Evolutionary conservation across 345 rosid species (phyloP).

Genomic region (Populus deltoides): DNA sequence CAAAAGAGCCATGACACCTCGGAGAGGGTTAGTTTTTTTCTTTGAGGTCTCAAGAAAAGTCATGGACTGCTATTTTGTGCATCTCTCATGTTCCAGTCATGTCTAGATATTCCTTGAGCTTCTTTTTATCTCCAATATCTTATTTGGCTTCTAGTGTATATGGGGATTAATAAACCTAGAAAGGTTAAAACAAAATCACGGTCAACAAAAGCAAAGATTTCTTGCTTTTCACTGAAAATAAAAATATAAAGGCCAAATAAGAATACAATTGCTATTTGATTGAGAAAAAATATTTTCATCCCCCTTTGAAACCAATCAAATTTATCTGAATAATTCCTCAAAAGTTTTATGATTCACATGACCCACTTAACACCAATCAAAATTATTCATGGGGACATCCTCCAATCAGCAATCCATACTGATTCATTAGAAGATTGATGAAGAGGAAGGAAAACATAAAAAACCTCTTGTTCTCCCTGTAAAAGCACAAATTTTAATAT

Average conservation of each 20-base stretch:
- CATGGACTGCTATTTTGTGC: neutral
- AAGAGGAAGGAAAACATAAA: neutral
- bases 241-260: neutral
- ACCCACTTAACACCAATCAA: neutral
- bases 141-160: neutral
- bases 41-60: neutral
- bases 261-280: neutral
- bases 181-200: neutral
- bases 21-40: neutral
- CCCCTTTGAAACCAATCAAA: neutral
- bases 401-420: neutral
- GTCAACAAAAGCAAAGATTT: neutral
- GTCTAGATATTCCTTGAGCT: neutral
- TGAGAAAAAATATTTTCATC: neutral
- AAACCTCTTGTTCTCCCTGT: neutral
- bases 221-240: neutral
- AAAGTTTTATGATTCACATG: neutral
- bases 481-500: neutral
- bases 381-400: neutral
- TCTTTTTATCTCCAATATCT: neutral
- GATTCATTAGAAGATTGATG: neutral
- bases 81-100: neutral
- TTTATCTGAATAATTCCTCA: neutral
- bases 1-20: neutral
- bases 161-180: neutral